Conservation (phyloP, 2,329 filamentous ascomycete species). For the Geoglossum cookeanum region DNA sequence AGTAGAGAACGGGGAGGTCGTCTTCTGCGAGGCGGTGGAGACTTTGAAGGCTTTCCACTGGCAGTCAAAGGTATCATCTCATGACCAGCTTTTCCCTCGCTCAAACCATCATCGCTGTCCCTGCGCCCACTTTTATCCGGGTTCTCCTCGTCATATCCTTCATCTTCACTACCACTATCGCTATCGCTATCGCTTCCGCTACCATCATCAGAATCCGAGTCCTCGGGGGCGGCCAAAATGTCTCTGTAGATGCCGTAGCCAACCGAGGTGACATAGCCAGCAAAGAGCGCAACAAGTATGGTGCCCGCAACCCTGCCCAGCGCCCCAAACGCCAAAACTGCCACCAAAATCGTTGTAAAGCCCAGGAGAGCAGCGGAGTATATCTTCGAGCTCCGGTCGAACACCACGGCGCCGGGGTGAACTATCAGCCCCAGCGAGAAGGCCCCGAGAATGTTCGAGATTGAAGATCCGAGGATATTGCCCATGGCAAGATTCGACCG, state of each 20-base stretch:
- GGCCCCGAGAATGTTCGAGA: slow-evolving; percentile 36
- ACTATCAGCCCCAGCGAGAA: slow-evolving; percentile 34
- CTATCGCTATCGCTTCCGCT: slow-evolving; percentile 10
- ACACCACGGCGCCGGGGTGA: slow-evolving; percentile 18
- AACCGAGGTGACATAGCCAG: slow-evolving; percentile 25
- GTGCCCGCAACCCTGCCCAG: slow-evolving; percentile 20
- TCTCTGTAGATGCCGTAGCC: slow-evolving; percentile 27
- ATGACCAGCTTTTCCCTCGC: not conserved
- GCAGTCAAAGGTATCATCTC: not conserved
- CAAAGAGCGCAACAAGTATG: slow-evolving; percentile 25
- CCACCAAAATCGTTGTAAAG: slow-evolving; percentile 23
- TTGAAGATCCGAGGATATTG: slow-evolving; percentile 34
- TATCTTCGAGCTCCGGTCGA: slow-evolving; percentile 29
- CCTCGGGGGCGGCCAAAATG: slow-evolving; percentile 22
- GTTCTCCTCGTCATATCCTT: not conserved
- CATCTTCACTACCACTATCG: not conserved
- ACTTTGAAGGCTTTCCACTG: not conserved
- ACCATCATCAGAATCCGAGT: slow-evolving; percentile 21
- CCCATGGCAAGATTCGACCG: slow-evolving; percentile 30
- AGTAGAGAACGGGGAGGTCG: slow-evolving; percentile 10
- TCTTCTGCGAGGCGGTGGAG: not conserved
- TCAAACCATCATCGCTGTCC: not conserved
- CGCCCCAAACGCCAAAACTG: slow-evolving; percentile 18
- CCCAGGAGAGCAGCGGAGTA: slow-evolving; percentile 26
- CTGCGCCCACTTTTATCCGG: no score